Conservation (phyloP, 163 green algal genomes). For the Botryococcus braunii region DNA sequence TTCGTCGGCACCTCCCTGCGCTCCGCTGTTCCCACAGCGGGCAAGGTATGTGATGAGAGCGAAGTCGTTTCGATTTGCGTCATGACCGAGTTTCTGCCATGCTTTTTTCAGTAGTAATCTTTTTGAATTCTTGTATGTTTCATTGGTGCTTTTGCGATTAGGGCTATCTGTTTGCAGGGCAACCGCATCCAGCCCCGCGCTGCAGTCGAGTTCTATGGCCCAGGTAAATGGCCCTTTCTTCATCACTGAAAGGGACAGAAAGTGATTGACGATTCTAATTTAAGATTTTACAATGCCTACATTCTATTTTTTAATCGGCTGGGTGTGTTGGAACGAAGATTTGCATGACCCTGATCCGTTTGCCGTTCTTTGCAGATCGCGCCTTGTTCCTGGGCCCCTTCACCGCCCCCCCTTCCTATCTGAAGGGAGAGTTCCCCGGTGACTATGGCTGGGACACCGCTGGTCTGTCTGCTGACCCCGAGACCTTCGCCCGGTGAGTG, state of each 20-base stretch:
- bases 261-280: not conserved
- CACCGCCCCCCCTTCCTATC: slow-evolving; percentile 49
- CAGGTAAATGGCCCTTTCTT: not conserved
- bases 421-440: slow-evolving; percentile 65
- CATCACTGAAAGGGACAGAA: not conserved
- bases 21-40: slow-evolving; percentile 1
- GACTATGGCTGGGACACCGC: slow-evolving; percentile 71
- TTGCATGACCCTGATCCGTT: not conserved
- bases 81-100: not conserved
- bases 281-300: not conserved
- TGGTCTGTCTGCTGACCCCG: slow-evolving; percentile 64
- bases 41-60: not conserved
- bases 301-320: not conserved
- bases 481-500: slow-evolving; percentile 53
- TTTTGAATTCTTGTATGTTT: not conserved
- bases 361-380: not conserved
- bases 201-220: slow-evolving; percentile 40
- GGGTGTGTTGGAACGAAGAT: not conserved
- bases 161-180: slow-evolving; percentile 12
- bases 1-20: slow-evolving; percentile 8
- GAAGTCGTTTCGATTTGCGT: not conserved
- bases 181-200: slow-evolving; percentile 31
- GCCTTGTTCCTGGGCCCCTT: slow-evolving; percentile 58
- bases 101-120: not conserved
- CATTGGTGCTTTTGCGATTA: not conserved